Conservation (phyloP, 1,284 basidiomycete genomes). For the Ustilago loliicola region DNA sequence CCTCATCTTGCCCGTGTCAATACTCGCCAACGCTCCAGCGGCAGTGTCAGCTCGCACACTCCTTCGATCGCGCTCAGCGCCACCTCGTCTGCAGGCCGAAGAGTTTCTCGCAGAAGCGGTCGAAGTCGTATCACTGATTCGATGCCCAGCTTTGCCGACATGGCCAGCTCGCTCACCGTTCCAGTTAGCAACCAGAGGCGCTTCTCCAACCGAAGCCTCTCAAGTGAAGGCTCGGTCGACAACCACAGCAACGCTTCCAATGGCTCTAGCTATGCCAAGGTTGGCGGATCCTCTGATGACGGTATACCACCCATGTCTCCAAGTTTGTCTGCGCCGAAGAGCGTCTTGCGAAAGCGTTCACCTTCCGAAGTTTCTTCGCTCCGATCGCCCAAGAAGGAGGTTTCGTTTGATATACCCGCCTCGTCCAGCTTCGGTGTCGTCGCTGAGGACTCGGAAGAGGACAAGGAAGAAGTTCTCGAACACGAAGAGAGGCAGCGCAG, state of each 20-base stretch:
- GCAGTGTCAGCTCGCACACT: slow-evolving; percentile 39
- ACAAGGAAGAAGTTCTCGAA: slow-evolving; percentile 38
- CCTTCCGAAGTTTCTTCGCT: slow-evolving; percentile 17
- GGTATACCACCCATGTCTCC: slow-evolving; percentile 19
- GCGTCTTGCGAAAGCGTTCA: slow-evolving; percentile 40
- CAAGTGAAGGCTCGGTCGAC: slow-evolving; percentile 44
- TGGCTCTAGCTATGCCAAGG: slow-evolving; percentile 40
- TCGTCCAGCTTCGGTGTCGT: slow-evolving; percentile 13
- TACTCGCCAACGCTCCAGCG: slow-evolving; percentile 22
- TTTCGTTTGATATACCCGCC: slow-evolving; percentile 39
- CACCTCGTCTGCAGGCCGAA: slow-evolving; percentile 17
- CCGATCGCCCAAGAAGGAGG: slow-evolving; percentile 39
- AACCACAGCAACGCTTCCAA: slow-evolving; percentile 49
- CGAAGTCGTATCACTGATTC: slow-evolving; percentile 40
- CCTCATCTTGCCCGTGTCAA: slow-evolving; percentile 32
- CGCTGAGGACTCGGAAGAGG: slow-evolving; percentile 18
- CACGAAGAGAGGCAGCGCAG: slow-evolving; percentile 46
- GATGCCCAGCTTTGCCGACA: slow-evolving; percentile 41
- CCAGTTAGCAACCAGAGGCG: slow-evolving; percentile 27
- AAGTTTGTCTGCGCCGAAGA: slow-evolving; percentile 15
- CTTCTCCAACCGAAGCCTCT: slow-evolving; percentile 37
- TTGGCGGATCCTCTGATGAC: slow-evolving; percentile 38
- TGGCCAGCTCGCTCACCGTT: slow-evolving; percentile 33
- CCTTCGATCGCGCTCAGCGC: slow-evolving; percentile 22
- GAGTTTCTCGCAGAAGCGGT: slow-evolving; percentile 24